A percentile compares a stretch with the other conserved stretches of the same genome.
These are phyloP conservation scores for Alternaria triticina DNA, from an alignment of 2,329 filamentous ascomycete species.

Conservation along the genomic window DNA sequence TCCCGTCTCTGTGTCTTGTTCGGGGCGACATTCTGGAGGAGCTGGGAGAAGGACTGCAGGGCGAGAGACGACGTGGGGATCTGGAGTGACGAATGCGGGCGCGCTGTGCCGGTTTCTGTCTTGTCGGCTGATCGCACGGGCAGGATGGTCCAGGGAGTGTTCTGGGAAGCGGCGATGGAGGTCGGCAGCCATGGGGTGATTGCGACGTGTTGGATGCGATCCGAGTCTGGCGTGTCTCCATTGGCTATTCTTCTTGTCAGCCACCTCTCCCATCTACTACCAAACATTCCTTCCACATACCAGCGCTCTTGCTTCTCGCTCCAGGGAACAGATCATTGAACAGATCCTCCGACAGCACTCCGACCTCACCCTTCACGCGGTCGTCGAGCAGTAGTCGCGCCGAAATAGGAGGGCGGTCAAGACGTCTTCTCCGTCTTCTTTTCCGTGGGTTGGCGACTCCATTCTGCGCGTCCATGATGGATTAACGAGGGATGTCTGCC, in stretches of 20 bases:
- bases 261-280: neutral
- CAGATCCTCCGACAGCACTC: conserved; percentile 84
- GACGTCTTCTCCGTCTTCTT: conserved; percentile 60
- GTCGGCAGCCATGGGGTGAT: conserved; percentile 75
- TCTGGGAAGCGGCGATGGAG: conserved; percentile 58
- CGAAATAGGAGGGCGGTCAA: conserved; percentile 75
- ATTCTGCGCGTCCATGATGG: conserved; percentile 42
- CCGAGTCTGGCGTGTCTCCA: conserved; percentile 11
- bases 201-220: conserved; percentile 65
- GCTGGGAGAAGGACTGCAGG: conserved; percentile 79
- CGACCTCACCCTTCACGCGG: conserved; percentile 82
- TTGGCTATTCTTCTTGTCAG: conserved; percentile 12
- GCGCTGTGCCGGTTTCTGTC: conserved; percentile 41
- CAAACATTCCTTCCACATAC: conserved; percentile 17
- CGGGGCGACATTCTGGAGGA: conserved; percentile 74
- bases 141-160: conserved; percentile 82
- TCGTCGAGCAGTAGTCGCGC: conserved; percentile 85
- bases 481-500: conserved; percentile 3
- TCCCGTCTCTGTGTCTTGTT: conserved; percentile 77
- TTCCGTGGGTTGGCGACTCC: conserved; percentile 51
- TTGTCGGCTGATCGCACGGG: conserved; percentile 64
- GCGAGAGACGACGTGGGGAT: conserved; percentile 75
- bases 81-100: conserved; percentile 77
- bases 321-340: conserved; percentile 79
- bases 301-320: conserved; percentile 20